phyloP scores from a whole-genome alignment of 345 rosid species.

The Salix viminalis region DNA sequence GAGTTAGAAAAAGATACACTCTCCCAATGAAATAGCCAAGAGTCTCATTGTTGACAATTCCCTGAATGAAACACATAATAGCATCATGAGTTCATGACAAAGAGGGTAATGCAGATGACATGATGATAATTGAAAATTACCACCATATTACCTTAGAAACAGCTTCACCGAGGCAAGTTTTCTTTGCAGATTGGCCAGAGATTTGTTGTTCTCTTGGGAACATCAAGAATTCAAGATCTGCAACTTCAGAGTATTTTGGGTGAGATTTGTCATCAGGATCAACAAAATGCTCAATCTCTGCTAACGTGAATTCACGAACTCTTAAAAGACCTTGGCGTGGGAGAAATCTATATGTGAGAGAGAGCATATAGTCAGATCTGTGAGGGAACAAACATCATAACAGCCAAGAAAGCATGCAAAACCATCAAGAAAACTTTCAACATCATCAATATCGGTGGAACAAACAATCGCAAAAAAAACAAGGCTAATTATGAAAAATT shows the following conservation, averaged over 20 bases:
- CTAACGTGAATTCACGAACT: conserved; percentile 91
- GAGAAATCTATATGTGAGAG: conserved; percentile 58
- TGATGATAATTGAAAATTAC: neutral
- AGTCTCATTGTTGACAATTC: conserved; percentile 87
- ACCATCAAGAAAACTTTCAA: neutral
- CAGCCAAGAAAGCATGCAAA: neutral
- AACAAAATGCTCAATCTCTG: conserved; percentile 95
- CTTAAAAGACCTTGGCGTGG: conserved; percentile 97
- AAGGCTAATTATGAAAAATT: neutral
- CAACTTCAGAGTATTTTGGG: conserved; percentile 68
- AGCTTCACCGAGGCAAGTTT: conserved; percentile 59
- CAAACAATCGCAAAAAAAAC: neutral
- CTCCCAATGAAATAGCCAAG: conserved; percentile 96
- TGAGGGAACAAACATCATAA: neutral
- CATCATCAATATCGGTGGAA: neutral
- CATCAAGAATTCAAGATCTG: conserved; percentile 71
- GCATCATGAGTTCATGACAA: neutral
- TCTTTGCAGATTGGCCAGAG: conserved; percentile 77
- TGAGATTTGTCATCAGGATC: conserved; percentile 97
- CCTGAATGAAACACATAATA: conserved; percentile 38
- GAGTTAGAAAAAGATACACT: conserved; percentile 75
- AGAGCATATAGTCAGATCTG: neutral
- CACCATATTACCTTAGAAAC: conserved; percentile 57
- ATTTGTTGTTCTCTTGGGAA: conserved; percentile 84
- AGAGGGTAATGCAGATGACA: neutral